Evolutionary conservation across 495 filamentous ascomycete species (phyloP), one percentile per base, ranked within the genome.

Genomic region (Durotheca rogersii): DNA sequence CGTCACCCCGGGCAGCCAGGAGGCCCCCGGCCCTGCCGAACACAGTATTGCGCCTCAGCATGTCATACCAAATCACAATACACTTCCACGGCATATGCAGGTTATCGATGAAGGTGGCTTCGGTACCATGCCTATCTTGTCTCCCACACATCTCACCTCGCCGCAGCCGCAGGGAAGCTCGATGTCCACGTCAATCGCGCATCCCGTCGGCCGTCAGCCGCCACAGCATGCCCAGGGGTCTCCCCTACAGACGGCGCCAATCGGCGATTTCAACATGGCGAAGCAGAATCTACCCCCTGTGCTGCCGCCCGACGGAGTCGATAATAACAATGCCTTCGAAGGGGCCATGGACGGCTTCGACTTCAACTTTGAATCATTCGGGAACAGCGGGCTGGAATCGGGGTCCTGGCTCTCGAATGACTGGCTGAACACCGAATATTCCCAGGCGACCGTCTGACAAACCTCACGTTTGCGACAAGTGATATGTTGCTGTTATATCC

Each of bases 261-360:
- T 60, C 10, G 44, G 42, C 2, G 57, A 64, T 33, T 56, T 60
- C 17, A 62, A 42, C 9, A 51, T 66, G 48, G 14, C 15, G 2
- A 59, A 60, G 23, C 40, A 51, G 9, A 54, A 57, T 23, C 27
- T 66, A 18, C 43, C 63, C 2, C 47, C 60, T 12, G 53, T 54
- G n/a, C 59, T 61, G 18, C 45, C 63, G 10, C 49, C 53, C 1
- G 64, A 62, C 14, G 61, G 58, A 14, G 32, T 58, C 35, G 63
- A 64, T 18, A 62, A 61, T 9, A 69, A 64, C 21, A 69, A 69
- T 41, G 66, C 66, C 5, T 69, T 69, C 31, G 66, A 69, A 36
- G 66, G 66, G 21, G 66, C 66, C 0, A 59, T 67, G 53, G 66
- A 69, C 16, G 64, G 61, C 0, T 62, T 69, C 18, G 62, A 67